Evolutionary conservation across 441 rosid genomes (phyloP).

Genomic region (Corymbia citriodora): DNA sequence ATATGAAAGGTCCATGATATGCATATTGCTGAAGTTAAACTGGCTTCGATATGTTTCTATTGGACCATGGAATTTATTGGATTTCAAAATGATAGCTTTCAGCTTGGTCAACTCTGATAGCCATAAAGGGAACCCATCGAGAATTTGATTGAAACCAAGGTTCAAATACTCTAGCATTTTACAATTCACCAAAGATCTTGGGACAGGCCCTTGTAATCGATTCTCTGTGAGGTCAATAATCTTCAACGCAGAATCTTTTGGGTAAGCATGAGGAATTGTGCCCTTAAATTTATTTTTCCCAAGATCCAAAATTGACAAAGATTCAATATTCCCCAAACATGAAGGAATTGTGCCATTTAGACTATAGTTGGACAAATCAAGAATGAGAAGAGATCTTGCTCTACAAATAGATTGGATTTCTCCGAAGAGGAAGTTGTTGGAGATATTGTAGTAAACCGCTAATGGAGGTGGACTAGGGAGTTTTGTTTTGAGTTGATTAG

Average conservation of each 20-base stretch:
- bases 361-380: background rate
- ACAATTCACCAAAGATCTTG: background rate
- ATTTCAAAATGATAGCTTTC: background rate
- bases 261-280: background rate
- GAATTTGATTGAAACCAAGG: background rate
- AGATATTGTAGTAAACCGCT: too few species aligned
- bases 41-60: background rate
- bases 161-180: background rate
- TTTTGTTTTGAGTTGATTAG: background rate
- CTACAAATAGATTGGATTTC: background rate
- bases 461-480: background rate
- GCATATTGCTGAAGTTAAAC: background rate
- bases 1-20: fast-evolving
- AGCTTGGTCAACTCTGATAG: fast-evolving
- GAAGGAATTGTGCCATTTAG: background rate
- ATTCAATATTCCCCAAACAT: background rate
- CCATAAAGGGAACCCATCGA: fast-evolving
- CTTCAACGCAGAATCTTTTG: fast-evolving
- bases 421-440: background rate
- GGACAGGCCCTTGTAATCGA: fast-evolving
- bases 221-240: background rate
- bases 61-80: background rate
- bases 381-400: background rate
- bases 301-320: background rate
- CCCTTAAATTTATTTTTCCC: background rate